A percentile compares a stretch with the other conserved stretches of the same genome.
phyloP scores from a whole-genome alignment of 495 filamentous ascomycete species.

The Parachaetomium inaequale region DNA sequence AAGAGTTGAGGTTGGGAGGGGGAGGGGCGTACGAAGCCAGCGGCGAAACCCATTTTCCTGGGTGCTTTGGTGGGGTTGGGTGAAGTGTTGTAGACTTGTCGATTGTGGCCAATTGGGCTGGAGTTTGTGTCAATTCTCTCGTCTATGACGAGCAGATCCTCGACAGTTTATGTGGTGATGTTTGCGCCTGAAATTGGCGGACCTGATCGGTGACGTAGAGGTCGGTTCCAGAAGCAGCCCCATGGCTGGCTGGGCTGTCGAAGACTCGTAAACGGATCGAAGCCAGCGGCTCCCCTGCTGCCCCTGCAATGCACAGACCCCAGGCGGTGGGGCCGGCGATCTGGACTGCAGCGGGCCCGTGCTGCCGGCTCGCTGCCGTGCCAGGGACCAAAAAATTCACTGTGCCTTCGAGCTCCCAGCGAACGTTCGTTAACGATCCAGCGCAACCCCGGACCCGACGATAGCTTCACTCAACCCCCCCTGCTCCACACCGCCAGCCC shows the following conservation, averaged over 20 bases:
- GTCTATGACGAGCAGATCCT: too few species aligned
- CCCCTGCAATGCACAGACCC: background rate
- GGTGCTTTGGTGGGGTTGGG: background rate
- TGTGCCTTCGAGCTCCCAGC: background rate
- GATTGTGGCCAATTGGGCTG: background rate
- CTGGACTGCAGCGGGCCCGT: constrained; percentile 9
- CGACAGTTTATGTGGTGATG: too few species aligned
- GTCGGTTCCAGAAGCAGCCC: background rate
- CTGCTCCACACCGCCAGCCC: background rate
- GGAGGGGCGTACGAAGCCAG: constrained; percentile 68
- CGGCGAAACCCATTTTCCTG: constrained; percentile 39
- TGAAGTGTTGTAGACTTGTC: background rate
- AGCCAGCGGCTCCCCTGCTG: background rate
- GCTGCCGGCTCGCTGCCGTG: background rate
- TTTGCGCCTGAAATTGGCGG: background rate
- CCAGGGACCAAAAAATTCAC: constrained; percentile 12
- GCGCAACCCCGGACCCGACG: background rate
- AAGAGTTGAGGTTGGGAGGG: constrained; percentile 13
- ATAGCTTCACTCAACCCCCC: background rate
- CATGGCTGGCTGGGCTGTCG: too few species aligned
- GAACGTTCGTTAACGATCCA: too few species aligned
- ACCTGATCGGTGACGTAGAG: constrained; percentile 5
- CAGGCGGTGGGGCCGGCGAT: background rate
- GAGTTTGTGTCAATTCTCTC: background rate
- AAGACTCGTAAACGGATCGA: background rate